Evolutionary conservation across 1,284 basidiomycete genomes (phyloP).

Genomic region (Leccinum griseonigrum): DNA sequence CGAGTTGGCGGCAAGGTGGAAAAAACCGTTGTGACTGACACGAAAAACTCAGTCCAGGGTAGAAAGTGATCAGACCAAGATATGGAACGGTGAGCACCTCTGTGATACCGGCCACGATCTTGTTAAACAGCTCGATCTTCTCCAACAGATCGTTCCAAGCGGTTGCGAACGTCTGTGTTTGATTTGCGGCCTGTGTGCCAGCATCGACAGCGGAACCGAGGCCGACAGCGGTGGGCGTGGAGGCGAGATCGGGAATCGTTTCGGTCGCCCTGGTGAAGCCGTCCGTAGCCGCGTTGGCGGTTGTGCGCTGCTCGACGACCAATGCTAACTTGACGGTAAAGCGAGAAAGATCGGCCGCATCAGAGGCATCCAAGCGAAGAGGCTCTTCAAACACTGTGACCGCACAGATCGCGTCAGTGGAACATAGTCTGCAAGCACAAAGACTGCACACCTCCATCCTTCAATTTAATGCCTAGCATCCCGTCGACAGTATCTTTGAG

Average conservation of each 20-base stretch:
- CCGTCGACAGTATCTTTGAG: too few species aligned
- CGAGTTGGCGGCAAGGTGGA: constrained; percentile 66
- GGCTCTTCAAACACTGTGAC: not conserved
- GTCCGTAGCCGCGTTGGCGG: not conserved
- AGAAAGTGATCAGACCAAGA: not conserved
- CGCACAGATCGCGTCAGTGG: not conserved
- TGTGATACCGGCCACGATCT: not conserved
- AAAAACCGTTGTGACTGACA: constrained; percentile 55
- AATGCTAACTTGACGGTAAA: not conserved
- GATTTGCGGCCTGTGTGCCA: too few species aligned
- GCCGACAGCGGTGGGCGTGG: too few species aligned
- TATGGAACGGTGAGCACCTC: not conserved
- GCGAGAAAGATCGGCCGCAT: not conserved
- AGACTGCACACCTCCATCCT: not conserved
- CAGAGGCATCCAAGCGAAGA: not conserved
- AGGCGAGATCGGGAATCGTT: not conserved
- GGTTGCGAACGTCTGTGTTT: too few species aligned
- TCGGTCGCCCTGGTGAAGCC: not conserved
- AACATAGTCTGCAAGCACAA: not conserved
- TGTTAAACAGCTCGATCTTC: not conserved
- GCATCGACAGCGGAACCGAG: too few species aligned
- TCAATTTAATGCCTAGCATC: not conserved
- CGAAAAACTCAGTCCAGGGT: not conserved
- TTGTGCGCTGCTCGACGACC: not conserved
- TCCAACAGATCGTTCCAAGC: not conserved